Conservation (phyloP, 768 basidiomycete genomes). For the Mrakia blollopis region DNA sequence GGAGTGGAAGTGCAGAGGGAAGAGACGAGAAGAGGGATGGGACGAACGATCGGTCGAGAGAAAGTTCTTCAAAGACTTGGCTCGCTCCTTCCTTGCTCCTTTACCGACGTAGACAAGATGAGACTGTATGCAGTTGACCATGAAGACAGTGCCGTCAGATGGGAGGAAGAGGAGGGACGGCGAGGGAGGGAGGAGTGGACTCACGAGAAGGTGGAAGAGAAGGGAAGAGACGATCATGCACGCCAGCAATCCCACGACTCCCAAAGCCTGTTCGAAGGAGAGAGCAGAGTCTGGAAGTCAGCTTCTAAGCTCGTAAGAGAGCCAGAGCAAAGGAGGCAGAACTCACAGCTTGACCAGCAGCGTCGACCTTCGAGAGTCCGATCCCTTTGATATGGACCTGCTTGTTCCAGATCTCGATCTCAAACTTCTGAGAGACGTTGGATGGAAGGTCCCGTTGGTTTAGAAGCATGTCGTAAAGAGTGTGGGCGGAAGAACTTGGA, state of each 20-base stretch:
- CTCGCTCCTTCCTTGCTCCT: conserved; percentile 1
- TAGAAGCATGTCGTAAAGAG: not conserved
- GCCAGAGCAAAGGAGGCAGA: not conserved
- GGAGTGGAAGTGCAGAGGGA: too few species aligned
- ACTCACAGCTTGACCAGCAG: not conserved
- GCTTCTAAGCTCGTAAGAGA: not conserved
- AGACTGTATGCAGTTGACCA: not conserved
- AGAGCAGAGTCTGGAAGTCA: not conserved
- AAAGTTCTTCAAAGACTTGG: not conserved
- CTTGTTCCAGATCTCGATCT: not conserved
- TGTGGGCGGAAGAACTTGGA: too few species aligned
- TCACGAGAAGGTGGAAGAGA: not conserved
- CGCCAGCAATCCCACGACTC: not conserved
- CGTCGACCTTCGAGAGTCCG: not conserved
- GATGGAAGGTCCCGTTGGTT: not conserved
- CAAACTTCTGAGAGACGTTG: not conserved
- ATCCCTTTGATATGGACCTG: not conserved
- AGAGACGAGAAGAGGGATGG: too few species aligned
- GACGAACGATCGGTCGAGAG: not conserved
- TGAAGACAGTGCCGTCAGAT: too few species aligned
- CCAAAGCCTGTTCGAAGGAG: not conserved
- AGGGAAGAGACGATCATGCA: not conserved
- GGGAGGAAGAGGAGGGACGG: too few species aligned
- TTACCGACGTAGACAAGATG: not conserved
- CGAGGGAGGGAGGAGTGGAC: too few species aligned